Percentiles rank a stretch among this genome's conserved stretches.
Conservation (phyloP, 345 rosid genomes). For the Conringia planisiliqua region DNA sequence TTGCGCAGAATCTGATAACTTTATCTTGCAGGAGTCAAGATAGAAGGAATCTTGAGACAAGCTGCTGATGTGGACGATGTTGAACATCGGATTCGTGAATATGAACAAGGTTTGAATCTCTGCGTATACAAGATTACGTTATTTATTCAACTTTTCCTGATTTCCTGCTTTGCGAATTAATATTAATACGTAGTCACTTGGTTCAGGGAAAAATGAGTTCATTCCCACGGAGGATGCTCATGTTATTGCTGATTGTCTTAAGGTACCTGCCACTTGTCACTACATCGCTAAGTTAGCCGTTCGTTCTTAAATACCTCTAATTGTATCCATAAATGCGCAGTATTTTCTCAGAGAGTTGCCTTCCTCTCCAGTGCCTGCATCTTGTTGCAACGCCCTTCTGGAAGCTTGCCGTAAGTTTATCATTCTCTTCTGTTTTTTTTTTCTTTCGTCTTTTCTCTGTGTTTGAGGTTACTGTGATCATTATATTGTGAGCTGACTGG, state of each 20-base stretch:
- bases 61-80: conserved; percentile 99
- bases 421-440: conserved; percentile 17
- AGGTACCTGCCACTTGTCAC: conserved; percentile 40
- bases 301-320: conserved; percentile 23
- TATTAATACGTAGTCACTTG: conserved; percentile 20
- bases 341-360: conserved; percentile 93
- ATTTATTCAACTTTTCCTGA: neutral
- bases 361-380: conserved; percentile 97
- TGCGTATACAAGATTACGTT: neutral
- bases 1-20: conserved; percentile 28
- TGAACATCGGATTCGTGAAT: conserved; percentile 80
- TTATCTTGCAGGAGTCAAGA: conserved; percentile 60
- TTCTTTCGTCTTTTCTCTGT: neutral
- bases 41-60: conserved; percentile 96
- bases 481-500: neutral
- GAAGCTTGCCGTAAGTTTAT: conserved; percentile 90
- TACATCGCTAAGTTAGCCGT: conserved; percentile 1
- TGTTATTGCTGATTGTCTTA: conserved; percentile 89
- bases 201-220: conserved; percentile 78
- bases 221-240: conserved; percentile 76
- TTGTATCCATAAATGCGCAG: conserved; percentile 42
- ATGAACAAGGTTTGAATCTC: conserved; percentile 70
- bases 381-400: conserved; percentile 93
- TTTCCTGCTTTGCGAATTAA: neutral
- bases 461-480: neutral